phyloP scores from a whole-genome alignment of 352 stramenopile genomes.

The Phytophthora vignae region DNA sequence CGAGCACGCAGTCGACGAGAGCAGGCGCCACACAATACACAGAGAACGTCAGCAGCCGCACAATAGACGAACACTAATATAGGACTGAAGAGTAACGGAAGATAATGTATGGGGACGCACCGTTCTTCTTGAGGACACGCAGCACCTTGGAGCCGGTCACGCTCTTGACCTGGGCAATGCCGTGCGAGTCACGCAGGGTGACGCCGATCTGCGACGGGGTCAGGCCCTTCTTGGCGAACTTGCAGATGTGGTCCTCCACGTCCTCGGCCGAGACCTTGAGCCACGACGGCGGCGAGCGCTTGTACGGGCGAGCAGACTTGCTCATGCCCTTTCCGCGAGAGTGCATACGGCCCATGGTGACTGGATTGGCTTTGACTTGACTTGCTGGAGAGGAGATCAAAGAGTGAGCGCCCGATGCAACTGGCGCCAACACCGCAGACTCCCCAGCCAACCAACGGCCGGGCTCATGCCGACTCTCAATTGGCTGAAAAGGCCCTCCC shows the following conservation, averaged over 20 bases:
- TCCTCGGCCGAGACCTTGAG: slow-evolving; percentile 97
- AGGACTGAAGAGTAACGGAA: neutral
- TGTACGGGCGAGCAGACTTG: slow-evolving; percentile 99
- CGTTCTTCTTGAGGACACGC: slow-evolving; percentile 99
- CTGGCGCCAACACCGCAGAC: too few relatives aligned
- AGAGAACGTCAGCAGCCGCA: slow-evolving; percentile 16
- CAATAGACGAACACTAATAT: neutral
- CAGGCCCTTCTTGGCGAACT: slow-evolving; percentile 99
- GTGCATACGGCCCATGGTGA: slow-evolving; percentile 99
- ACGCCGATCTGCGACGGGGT: slow-evolving; percentile 98
- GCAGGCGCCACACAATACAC: slow-evolving; percentile 22
- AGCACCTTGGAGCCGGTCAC: slow-evolving; percentile 99
- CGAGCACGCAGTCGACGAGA: slow-evolving; percentile 51
- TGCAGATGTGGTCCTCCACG: slow-evolving; percentile 99
- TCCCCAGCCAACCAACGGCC: slow-evolving; percentile 48
- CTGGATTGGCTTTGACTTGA: slow-evolving; percentile 54
- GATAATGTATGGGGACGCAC: slow-evolving; percentile 48
- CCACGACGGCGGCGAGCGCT: slow-evolving; percentile 98
- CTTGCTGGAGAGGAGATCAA: slow-evolving; percentile 81
- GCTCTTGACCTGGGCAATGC: slow-evolving; percentile 98
- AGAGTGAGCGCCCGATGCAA: slow-evolving; percentile 34
- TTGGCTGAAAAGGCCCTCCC: slow-evolving; percentile 23
- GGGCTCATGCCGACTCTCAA: neutral
- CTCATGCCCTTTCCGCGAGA: slow-evolving; percentile 99
- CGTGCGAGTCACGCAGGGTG: slow-evolving; percentile 99